A percentile compares a stretch with the other conserved stretches of the same genome.
Conservation (phyloP, 331 rosid genomes). For the Prunus yedoensis region DNA sequence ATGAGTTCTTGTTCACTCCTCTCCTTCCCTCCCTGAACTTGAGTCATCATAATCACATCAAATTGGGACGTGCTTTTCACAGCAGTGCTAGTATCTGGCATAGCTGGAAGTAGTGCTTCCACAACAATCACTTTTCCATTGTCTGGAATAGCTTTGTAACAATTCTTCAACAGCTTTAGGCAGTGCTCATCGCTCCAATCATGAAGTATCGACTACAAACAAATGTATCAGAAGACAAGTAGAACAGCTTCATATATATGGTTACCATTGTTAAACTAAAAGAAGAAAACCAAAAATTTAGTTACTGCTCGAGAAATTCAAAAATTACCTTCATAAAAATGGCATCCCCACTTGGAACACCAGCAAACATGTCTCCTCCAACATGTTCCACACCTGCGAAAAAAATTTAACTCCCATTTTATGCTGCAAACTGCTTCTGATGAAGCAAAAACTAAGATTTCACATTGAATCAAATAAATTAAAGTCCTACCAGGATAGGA, state of each 20-base stretch:
- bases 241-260: background rate
- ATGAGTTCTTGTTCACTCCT: conserved; percentile 35
- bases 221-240: background rate
- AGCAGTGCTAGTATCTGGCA: conserved; percentile 26
- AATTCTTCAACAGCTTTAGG: conserved; percentile 54
- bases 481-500: conserved; percentile 7
- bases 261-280: background rate
- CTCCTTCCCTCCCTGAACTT: conserved; percentile 44
- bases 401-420: background rate
- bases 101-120: conserved; percentile 35
- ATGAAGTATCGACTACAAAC: conserved; percentile 26
- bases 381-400: conserved; percentile 50
- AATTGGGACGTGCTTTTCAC: background rate
- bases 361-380: conserved; percentile 51
- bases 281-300: background rate
- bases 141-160: conserved; percentile 42
- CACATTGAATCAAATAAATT: background rate
- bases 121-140: conserved; percentile 49
- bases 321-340: conserved; percentile 45
- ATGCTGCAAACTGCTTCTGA: background rate
- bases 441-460: background rate
- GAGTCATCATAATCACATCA: conserved; percentile 46
- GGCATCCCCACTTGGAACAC: conserved; percentile 50
- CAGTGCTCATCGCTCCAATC: conserved; percentile 58
- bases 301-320: background rate